Base-by-base conservation (phyloP, 2,329 filamentous ascomycete genomes). In the Cyphellophora attinorum region DNA sequence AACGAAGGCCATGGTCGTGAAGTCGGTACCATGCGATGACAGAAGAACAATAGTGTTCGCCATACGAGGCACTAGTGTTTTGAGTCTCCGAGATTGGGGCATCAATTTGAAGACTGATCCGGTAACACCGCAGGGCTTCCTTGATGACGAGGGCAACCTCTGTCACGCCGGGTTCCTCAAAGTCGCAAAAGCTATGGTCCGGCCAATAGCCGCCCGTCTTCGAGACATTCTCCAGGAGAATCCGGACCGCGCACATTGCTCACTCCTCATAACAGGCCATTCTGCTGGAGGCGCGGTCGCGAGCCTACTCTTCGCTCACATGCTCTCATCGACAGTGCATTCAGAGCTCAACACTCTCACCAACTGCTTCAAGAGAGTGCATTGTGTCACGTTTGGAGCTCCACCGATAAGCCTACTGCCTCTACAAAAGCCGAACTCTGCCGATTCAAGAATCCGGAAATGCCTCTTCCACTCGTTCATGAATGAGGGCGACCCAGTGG, bases 1-100 rank as follows among this genome's bases (percentile, higher is more conserved):
- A n/a, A 81, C 83, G 1, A 89, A 88, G 54, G 81, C 85, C 15
- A 89, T 89, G 79, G 76, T 83, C 11, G 78, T 93, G 52, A 89
- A 88, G 52, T 85, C 80, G 0, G 70, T 88, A 0, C 76, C 83
- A 2, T 75, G 86, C 53, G 84, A 91, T 50, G 69, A 84, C 49
- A 76, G 79, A 62, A 76, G 83, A 52, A 79, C 79, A 12, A 79
- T 93, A 36, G 80, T 93, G 8, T 83, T 93, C 50, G 84, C 85
- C 11, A 83, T 93, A 42, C 75, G 85, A 13, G 85, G 85, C 13
- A 85, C 79, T 1, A 44, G 39, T 17, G 41, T 40, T 27, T 76
- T 84, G 15, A 81, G 75, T 5, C 82, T 91, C 47, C 76, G 82
- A 63, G 85, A 93, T 59, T 93, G 85, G 85, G 73, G 81, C 2